phyloP scores from a whole-genome alignment of 352 stramenopile species.

The Pythium oligandrum region DNA sequence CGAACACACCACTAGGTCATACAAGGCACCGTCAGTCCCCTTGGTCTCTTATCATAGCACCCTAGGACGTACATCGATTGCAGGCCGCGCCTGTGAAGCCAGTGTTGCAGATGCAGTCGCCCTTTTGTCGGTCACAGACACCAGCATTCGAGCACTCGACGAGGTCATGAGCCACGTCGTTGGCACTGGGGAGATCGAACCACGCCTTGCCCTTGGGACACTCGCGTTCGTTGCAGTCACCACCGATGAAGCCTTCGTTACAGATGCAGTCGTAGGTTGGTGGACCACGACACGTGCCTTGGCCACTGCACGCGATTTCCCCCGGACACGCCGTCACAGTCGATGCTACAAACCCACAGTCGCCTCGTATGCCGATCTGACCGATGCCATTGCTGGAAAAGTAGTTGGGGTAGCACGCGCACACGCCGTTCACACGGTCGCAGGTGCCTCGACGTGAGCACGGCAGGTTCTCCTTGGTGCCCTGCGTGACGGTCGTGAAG shows the following conservation, averaged over 20 bases:
- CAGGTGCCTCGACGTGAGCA: conserved; percentile 87
- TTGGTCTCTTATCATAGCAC: neutral
- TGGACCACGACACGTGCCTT: conserved; percentile 62
- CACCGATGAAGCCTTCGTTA: conserved; percentile 68
- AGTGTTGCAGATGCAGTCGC: conserved; percentile 54
- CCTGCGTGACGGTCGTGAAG: conserved; percentile 56
- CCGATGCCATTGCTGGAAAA: conserved; percentile 81
- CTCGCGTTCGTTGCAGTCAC: conserved; percentile 60
- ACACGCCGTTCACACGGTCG: conserved; percentile 67
- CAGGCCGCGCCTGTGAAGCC: conserved; percentile 70
- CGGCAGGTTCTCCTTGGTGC: conserved; percentile 84
- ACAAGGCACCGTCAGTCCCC: no score
- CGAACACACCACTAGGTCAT: conserved; percentile 38
- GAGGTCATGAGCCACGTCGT: conserved; percentile 47
- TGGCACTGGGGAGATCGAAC: conserved; percentile 50
- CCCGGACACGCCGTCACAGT: conserved; percentile 63
- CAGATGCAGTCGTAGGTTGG: conserved; percentile 79
- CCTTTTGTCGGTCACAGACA: conserved; percentile 58
- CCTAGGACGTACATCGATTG: conserved; percentile 42
- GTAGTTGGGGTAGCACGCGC: conserved; percentile 81
- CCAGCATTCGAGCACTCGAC: conserved; percentile 75
- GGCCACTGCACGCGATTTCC: conserved; percentile 68
- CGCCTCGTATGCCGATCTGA: conserved; percentile 78
- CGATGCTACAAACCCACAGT: conserved; percentile 84
- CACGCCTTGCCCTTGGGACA: conserved; percentile 67